Conservation (phyloP, 1,284 basidiomycete genomes). For the Anthracocystis panici-leucophaei region DNA sequence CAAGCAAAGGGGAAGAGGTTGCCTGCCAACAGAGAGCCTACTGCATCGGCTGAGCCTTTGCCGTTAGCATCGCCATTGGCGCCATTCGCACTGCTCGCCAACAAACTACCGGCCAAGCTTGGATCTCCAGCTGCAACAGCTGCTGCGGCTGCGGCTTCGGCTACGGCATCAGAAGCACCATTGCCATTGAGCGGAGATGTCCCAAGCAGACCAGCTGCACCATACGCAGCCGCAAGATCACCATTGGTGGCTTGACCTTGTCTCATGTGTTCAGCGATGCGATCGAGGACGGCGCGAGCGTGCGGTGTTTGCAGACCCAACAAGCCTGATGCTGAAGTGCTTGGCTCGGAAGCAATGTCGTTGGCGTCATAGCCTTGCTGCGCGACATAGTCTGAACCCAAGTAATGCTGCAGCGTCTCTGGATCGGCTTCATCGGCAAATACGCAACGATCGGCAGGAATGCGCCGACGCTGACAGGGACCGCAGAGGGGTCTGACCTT, state of each 20-base stretch:
- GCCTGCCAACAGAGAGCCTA: constrained; percentile 21
- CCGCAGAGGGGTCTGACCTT: constrained; percentile 64
- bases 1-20: constrained; percentile 36
- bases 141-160: constrained; percentile 17
- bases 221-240: constrained; percentile 6
- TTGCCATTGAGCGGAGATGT: constrained; percentile 1
- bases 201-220: background rate
- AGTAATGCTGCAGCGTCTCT: constrained; percentile 47
- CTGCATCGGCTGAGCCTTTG: constrained; percentile 16
- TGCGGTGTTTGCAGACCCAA: constrained; percentile 51
- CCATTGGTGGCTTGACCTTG: constrained; percentile 21
- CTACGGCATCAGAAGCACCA: constrained; percentile 8
- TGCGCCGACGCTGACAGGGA: constrained; percentile 61
- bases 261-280: constrained; percentile 56
- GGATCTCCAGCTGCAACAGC: constrained; percentile 26
- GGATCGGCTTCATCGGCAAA: constrained; percentile 59
- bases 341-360: constrained; percentile 13
- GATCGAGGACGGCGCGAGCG: constrained; percentile 57
- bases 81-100: constrained; percentile 5
- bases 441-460: constrained; percentile 57
- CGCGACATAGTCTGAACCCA: constrained; percentile 38
- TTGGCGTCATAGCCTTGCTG: constrained; percentile 39
- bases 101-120: constrained; percentile 7
- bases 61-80: constrained; percentile 5
- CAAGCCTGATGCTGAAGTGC: constrained; percentile 13